These are phyloP conservation scores for Epichloe sp. DNA, from an alignment of 2,329 filamentous ascomycete species.

Conservation along the genomic window DNA sequence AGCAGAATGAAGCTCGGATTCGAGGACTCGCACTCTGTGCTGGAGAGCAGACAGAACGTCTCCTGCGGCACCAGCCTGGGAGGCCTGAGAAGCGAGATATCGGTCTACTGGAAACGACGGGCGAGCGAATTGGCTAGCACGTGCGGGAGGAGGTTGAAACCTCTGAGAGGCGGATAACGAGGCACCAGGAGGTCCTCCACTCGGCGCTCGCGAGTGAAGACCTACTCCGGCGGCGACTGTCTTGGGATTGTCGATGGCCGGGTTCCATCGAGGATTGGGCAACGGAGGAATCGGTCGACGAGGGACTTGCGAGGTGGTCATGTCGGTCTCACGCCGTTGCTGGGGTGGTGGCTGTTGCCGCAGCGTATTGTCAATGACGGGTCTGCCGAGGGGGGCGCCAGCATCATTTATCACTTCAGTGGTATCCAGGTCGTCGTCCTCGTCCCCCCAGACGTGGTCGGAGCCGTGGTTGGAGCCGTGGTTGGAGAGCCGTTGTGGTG, in stretches of 20 bases:
- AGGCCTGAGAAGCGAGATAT: conserved; percentile 11
- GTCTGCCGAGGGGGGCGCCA: conserved; percentile 25
- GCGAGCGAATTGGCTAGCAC: conserved; percentile 29
- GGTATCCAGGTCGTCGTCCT: conserved; percentile 46
- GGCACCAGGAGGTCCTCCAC: conserved; percentile 9
- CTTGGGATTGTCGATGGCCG: conserved; percentile 15
- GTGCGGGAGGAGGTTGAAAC: conserved; percentile 17
- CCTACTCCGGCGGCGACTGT: conserved; percentile 8
- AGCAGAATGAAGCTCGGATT: conserved; percentile 46
- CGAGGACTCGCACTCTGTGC: conserved; percentile 38
- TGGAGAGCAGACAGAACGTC: conserved; percentile 34
- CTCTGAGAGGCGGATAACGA: conserved; percentile 17
- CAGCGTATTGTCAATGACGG: conserved; percentile 23
- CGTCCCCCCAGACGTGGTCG: conserved; percentile 23
- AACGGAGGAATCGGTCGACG: conserved; percentile 18
- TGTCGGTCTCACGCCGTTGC: conserved; percentile 12
- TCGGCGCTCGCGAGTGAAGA: conserved; percentile 8
- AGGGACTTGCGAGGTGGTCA: conserved; percentile 10
- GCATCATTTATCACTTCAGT: conserved; percentile 39
- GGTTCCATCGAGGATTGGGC: conserved; percentile 27
- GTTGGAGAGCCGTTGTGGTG: conserved; percentile 12
- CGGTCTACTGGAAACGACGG: conserved; percentile 18
- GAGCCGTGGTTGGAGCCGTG: conserved; percentile 21
- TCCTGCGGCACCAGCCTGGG: conserved; percentile 14
- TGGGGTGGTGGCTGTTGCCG: conserved; percentile 20